These are phyloP conservation scores for Botrytis porri DNA, from an alignment of 2,329 filamentous ascomycete species.

Conservation along the genomic window DNA sequence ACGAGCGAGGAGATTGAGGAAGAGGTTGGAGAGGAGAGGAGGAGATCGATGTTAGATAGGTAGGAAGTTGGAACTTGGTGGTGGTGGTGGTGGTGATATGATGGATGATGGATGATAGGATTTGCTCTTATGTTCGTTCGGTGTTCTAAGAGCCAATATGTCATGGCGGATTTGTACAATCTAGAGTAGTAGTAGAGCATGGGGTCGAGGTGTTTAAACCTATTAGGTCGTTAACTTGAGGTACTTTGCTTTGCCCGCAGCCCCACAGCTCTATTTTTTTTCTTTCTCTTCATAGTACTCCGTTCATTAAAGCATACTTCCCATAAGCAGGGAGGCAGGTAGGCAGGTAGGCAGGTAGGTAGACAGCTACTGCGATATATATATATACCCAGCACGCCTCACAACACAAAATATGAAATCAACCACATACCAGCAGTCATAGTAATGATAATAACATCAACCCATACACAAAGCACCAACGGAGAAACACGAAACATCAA, in stretches of 20 bases:
- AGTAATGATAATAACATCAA: neutral
- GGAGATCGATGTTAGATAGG: neutral
- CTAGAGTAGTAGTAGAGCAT: constrained; percentile 1
- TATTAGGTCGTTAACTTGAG: constrained; percentile 4
- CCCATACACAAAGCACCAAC: neutral
- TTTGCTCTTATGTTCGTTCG: constrained; percentile 9
- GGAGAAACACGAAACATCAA: neutral
- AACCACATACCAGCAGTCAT: neutral
- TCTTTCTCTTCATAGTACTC: neutral
- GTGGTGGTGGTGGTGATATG: neutral
- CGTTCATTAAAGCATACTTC: neutral
- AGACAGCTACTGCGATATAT: neutral
- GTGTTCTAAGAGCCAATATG: constrained; percentile 1
- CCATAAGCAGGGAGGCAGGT: neutral
- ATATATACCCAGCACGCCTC: neutral
- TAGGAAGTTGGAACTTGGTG: neutral
- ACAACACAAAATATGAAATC: neutral
- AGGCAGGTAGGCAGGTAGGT: neutral
- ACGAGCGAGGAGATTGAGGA: neutral
- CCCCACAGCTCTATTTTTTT: constrained; percentile 6
- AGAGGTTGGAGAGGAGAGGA: neutral
- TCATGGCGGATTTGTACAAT: constrained; percentile 14
- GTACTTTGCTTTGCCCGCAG: constrained; percentile 2
- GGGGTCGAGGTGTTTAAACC: constrained; percentile 7
- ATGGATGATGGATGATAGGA: constrained; percentile 4